A percentile compares a stretch with the other conserved stretches of the same genome.
Conservation (phyloP, 805 yeast species). For the Spathaspora passalidarum region DNA sequence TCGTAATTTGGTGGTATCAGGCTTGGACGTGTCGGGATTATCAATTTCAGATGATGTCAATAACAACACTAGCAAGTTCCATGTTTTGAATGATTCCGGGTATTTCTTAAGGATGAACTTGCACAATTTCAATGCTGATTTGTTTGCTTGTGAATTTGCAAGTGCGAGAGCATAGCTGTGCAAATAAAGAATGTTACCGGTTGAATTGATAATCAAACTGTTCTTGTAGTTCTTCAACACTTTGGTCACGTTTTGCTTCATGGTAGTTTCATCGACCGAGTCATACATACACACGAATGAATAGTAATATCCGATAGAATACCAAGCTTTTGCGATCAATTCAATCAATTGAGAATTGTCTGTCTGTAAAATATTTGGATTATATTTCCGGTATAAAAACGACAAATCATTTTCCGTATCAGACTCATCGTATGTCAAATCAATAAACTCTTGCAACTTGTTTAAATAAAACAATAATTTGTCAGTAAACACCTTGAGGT, state of each 20-base stretch:
- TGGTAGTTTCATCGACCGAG: constrained; percentile 18
- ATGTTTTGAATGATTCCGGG: constrained; percentile 57
- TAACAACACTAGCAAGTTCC: constrained; percentile 67
- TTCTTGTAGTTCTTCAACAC: constrained; percentile 29
- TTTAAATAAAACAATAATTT: constrained; percentile 24
- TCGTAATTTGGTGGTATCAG: constrained; percentile 15
- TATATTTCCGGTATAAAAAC: constrained; percentile 34
- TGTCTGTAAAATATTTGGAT: constrained; percentile 25
- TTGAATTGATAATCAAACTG: constrained; percentile 33
- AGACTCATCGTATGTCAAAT: constrained; percentile 26
- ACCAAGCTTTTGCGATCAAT: constrained; percentile 36
- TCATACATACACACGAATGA: constrained; percentile 25
- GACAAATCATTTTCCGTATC: constrained; percentile 21
- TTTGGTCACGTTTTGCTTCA: constrained; percentile 14
- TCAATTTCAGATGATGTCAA: constrained; percentile 56
- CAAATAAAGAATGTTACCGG: constrained; percentile 27
- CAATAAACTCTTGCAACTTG: constrained; percentile 18
- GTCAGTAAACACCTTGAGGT: constrained; percentile 15
- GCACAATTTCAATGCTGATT: constrained; percentile 43
- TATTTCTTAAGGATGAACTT: constrained; percentile 48
- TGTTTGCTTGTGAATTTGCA: constrained; percentile 41
- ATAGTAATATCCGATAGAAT: constrained; percentile 29
- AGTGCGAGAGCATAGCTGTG: constrained; percentile 48
- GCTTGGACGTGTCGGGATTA: constrained; percentile 13
- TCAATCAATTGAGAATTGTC: constrained; percentile 26